Evolutionary conservation across 2,329 filamentous ascomycete genomes (phyloP), one percentile per base, ranked within the genome.

Genomic region (Aspergillus sojae): DNA sequence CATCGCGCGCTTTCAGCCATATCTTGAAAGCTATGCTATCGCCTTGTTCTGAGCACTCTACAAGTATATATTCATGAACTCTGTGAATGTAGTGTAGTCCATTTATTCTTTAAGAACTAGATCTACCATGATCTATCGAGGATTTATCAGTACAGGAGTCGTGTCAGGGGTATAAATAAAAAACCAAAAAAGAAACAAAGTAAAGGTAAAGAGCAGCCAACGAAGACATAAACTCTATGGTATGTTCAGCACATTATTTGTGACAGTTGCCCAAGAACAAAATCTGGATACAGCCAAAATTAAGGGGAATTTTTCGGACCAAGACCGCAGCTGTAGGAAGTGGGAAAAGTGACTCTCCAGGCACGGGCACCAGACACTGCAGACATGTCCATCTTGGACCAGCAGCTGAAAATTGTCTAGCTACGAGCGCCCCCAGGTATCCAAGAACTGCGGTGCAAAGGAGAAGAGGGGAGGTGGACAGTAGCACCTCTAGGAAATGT

Each of bases 231-330:
- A 65, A 14, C 52, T 65, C 65, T 65, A 65, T 65, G 57, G 61
- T 62, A 67, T 65, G 54, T 62, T 63, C 53, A 61, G 62, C 57
- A 55, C 62, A 65, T 68, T 63, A 65, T 46, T 66, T 60, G 58
- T 64, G 46, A 60, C 52, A 62, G 30, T 57, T 54, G 5, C 34
- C 9, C 30, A 32, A n/a, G 7, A 34, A 30, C 32, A 55, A 39
- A 23, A 36, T 19, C 32, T 34, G 34, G 52, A 39, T 34, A 39
- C 32, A 23, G 52, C 52, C 52, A 55, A 36, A 14, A 26, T 28
- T 23, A 23, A 21, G 21, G 30, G 26, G 26, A 10, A 10, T 12
- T 39, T 55, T 55, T 54, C 11, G 9, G 16, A 14, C 5, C 28
- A 55, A 9, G 21, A 12, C 52, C 12, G 52, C 52, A 39, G 30